Conservation (phyloP, 2,329 filamentous ascomycete species). For the Beauveria brongniartii region DNA sequence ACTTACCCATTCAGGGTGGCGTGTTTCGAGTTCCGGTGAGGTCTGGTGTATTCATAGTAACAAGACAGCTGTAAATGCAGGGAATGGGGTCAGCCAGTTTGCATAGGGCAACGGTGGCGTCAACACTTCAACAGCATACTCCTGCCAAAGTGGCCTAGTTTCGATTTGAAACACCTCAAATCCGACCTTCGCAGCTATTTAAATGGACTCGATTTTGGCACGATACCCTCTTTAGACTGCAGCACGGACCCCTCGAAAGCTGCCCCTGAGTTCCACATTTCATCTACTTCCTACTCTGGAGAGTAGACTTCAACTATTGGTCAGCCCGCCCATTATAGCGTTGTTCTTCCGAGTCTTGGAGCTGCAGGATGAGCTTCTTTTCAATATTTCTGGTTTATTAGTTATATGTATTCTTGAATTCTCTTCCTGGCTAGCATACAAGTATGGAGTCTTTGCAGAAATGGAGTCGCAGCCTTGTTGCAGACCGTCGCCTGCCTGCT, state of each 20-base stretch:
- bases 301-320: not conserved
- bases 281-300: conserved; percentile 3
- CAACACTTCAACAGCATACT: not conserved
- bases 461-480: not conserved
- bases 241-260: not conserved
- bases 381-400: not conserved
- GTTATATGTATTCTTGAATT: not conserved
- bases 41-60: conserved; percentile 7
- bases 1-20: not conserved
- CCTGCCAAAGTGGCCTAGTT: not conserved
- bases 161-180: conserved; percentile 5
- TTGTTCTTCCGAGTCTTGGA: not conserved
- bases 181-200: not conserved
- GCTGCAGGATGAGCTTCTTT: not conserved
- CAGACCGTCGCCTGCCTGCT: not conserved
- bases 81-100: not conserved
- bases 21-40: conserved; percentile 10
- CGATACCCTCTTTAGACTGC: not conserved
- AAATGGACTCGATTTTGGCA: not conserved
- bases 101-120: not conserved
- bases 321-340: not conserved
- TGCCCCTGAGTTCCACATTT: conserved; percentile 8
- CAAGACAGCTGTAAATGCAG: not conserved
- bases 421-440: not conserved
- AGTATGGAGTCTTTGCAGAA: not conserved